Evolutionary conservation across 1,284 basidiomycete genomes (phyloP), one percentile per base, ranked within the genome.

Genomic region (Pascua sp.): DNA sequence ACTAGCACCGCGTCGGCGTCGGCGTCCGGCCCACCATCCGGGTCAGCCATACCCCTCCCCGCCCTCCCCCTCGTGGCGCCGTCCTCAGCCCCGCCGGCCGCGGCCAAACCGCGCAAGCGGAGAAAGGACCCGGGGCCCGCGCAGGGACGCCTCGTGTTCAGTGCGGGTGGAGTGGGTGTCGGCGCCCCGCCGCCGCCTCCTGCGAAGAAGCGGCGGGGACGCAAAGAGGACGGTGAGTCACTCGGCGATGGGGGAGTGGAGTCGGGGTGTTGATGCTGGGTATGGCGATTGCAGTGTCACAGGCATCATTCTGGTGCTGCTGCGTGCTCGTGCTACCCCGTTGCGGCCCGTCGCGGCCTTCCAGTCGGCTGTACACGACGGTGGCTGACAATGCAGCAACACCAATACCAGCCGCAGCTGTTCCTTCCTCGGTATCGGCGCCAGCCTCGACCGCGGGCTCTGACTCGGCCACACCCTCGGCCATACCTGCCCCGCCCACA

Each of bases 91-190:
- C 24, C 24, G 24, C 24, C 24, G 42, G 17, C 24, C n/a, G 37
- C 32, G 24, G 5, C 50, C 4, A 24, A 43, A 4, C 49, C 38
- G 15, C 57, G 61, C 41, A 62, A 62, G 55, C 42, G 61, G 16
- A 42, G 50, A 47, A 62, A 62, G 47, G 60, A 58, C 10, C 32
- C 50, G 11, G 47, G 36, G 4, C 38, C 51, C 4, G 32, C 40
- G 15, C 57, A 62, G 38, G 61, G 43, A 0, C 49, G 53, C 8
- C 61, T 62, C 12, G 52, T 57, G 5, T 56, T 60, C 32, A 39
- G 50, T 17, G 56, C 48, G 8, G 32, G 51, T n/a, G 58, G 56
- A 0, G 40, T 60, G 16, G 56, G 42, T 9, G 51, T 53, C 13
- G 53, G 42, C 2, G 51, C 60, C 7, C 57, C 60, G 0, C 50